phyloP scores from a whole-genome alignment of 139 green algal species.

The Limnomonas spitsbergensis region DNA sequence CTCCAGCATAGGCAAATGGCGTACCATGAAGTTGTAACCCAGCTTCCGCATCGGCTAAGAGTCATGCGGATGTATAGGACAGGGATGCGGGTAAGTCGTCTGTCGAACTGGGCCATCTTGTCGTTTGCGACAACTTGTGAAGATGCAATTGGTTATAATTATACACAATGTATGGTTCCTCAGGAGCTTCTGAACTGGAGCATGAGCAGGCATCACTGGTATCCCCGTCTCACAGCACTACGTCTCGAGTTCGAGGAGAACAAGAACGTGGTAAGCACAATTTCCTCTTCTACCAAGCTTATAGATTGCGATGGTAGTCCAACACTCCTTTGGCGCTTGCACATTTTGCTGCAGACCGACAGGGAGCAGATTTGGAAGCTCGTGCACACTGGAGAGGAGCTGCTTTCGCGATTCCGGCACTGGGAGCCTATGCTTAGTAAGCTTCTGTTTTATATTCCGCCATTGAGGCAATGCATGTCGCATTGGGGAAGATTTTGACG shows the following conservation, averaged over 20 bases:
- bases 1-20: too few relatives aligned
- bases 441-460: too few relatives aligned
- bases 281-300: not conserved
- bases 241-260: constrained; percentile 44
- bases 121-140: too few relatives aligned
- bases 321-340: not conserved
- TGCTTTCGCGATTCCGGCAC: constrained; percentile 45
- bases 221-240: constrained; percentile 31
- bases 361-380: constrained; percentile 34
- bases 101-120: too few relatives aligned
- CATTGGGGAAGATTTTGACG: too few relatives aligned
- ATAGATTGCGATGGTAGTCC: not conserved
- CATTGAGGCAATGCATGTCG: too few relatives aligned
- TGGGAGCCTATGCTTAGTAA: constrained; percentile 50
- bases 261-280: constrained; percentile 25
- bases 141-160: not conserved
- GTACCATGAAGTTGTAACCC: constrained; percentile 26
- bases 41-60: constrained; percentile 31
- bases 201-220: constrained; percentile 37
- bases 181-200: constrained; percentile 49
- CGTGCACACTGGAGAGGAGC: constrained; percentile 43
- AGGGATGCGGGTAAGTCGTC: constrained; percentile 16
- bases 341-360: constrained; percentile 26
- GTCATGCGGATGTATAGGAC: constrained; percentile 45
- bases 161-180: not conserved